Evolutionary conservation across 2,329 filamentous ascomycete species (phyloP), one percentile per base, ranked within the genome.

Genomic region (Furcasterigmium furcatum): DNA sequence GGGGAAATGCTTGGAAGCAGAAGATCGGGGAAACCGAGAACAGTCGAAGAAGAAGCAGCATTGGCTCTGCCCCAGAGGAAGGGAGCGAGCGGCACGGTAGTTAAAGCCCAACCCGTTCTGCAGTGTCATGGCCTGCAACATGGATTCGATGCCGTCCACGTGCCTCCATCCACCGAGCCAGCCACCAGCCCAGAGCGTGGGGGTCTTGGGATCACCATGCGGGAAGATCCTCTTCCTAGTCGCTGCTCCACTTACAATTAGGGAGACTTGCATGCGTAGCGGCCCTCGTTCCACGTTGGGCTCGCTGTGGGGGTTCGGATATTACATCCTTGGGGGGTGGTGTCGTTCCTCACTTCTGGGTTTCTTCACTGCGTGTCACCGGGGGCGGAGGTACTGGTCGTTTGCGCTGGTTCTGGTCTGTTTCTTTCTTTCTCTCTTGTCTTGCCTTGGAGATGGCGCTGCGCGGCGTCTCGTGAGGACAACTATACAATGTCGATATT

Each of bases 401-500:
- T 12, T 27, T 27, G 24, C 7, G 24, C n/a, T n/a, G n/a, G n/a
- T n/a, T n/a, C n/a, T n/a, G n/a, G n/a, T n/a, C n/a, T n/a, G n/a
- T n/a, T n/a, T n/a, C n/a, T n/a, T n/a, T n/a, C n/a, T n/a, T n/a
- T n/a, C n/a, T n/a, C n/a, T n/a, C n/a, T n/a, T n/a, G n/a, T n/a
- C n/a, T n/a, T n/a, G n/a, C n/a, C n/a, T n/a, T n/a, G n/a, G n/a
- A n/a, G n/a, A n/a, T n/a, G n/a, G n/a, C n/a, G n/a, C n/a, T n/a
- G n/a, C n/a, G n/a, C n/a, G 24, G 24, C 7, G 7, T 12, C 24
- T 27, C 24, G 24, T 27, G 24, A 27, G 12, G 7, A 27, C 12
- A 40, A 38, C 58, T 74, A 80, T 51, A 68, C 58, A 47, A 82
- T 67, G 56, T 83, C 79, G 56, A 99, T 95, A 62, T 88, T 96